phyloP scores from a whole-genome alignment of 495 filamentous ascomycete genomes.

The Neurospora africana region DNA sequence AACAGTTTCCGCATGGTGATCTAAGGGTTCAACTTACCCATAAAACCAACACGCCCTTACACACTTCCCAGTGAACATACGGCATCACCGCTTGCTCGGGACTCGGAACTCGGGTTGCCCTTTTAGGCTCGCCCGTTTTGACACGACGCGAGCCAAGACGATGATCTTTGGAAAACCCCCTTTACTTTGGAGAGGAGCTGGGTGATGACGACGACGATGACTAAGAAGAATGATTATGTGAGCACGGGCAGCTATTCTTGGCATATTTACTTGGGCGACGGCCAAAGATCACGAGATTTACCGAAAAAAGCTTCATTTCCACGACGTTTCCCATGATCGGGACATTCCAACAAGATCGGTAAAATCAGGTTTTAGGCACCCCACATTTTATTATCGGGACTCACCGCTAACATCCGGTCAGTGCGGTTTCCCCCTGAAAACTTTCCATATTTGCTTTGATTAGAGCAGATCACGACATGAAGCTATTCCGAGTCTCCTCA shows the following conservation, averaged over 20 bases:
- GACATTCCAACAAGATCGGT: too few relatives aligned
- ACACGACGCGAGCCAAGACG: background rate
- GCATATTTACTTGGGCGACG: background rate
- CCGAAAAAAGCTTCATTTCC: too few relatives aligned
- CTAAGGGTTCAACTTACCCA: too few relatives aligned
- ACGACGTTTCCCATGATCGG: too few relatives aligned
- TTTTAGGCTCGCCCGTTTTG: background rate
- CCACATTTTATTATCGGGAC: accelerated
- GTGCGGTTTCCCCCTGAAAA: too few relatives aligned
- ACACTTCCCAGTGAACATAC: background rate
- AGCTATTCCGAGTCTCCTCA: too few relatives aligned
- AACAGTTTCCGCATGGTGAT: too few relatives aligned
- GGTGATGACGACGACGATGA: background rate
- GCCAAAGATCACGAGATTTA: too few relatives aligned
- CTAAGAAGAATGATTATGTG: background rate
- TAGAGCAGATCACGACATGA: too few relatives aligned
- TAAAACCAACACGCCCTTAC: background rate
- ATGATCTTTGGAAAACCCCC: background rate
- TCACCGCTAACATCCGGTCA: too few relatives aligned
- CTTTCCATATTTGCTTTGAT: background rate
- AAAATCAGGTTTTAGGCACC: too few relatives aligned
- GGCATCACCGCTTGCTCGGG: background rate
- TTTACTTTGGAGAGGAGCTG: background rate
- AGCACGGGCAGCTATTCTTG: background rate
- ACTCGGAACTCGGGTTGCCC: background rate